Conservation (phyloP, 495 filamentous ascomycete genomes). For the Penicillium roqueforti region DNA sequence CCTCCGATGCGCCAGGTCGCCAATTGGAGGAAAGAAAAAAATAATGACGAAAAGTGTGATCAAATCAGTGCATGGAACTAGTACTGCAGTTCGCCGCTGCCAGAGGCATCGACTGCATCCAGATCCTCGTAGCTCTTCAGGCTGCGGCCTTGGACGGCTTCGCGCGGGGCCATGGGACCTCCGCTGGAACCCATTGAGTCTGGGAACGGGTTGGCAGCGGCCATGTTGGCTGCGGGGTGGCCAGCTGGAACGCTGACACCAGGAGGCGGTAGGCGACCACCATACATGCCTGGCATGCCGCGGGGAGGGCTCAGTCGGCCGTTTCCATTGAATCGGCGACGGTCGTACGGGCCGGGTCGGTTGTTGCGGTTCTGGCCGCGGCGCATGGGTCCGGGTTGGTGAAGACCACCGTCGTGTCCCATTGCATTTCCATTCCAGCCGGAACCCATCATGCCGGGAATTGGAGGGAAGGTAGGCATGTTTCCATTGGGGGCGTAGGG, state of each 20-base stretch:
- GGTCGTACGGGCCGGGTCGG: conserved; percentile 57
- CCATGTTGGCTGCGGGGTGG: conserved; percentile 40
- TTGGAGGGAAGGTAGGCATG: conserved; percentile 25
- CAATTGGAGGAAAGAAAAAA: conserved; percentile 8
- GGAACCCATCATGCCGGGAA: conserved; percentile 56
- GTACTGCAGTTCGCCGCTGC: conserved; percentile 60
- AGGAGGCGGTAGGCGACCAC: conserved; percentile 37
- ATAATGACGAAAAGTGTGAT: background rate
- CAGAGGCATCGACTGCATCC: conserved; percentile 63
- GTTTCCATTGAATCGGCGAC: conserved; percentile 37
- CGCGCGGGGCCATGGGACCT: conserved; percentile 67
- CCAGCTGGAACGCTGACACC: conserved; percentile 36
- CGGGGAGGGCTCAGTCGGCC: conserved; percentile 44
- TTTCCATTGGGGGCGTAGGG: conserved; percentile 20
- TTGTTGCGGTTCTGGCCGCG: conserved; percentile 50
- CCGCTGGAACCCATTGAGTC: conserved; percentile 53
- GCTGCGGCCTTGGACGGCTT: conserved; percentile 84
- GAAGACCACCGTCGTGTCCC: conserved; percentile 37
- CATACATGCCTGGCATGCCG: conserved; percentile 35
- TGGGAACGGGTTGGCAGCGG: conserved; percentile 44
- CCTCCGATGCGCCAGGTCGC: conserved; percentile 11
- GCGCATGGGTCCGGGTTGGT: conserved; percentile 57
- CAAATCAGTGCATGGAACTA: conserved; percentile 24
- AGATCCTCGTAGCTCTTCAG: conserved; percentile 96
- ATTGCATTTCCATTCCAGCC: conserved; percentile 44